Percentiles rank a stretch among this genome's conserved stretches.
These are phyloP conservation scores for Apiosordaria backusii DNA, from an alignment of 495 filamentous ascomycete genomes.

Conservation along the genomic window DNA sequence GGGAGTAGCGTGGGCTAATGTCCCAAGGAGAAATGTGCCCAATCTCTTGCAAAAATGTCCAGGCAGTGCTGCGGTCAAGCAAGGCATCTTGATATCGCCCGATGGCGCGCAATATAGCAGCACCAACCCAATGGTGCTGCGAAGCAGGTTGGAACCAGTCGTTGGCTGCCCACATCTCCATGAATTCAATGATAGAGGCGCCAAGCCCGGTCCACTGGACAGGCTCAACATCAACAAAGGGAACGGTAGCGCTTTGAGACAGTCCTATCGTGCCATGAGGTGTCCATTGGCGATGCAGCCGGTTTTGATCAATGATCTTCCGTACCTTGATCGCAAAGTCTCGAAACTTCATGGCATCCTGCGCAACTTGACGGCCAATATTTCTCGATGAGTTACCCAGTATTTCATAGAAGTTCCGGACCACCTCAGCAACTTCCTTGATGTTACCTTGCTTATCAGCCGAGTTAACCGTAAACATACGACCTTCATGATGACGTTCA, in stretches of 20 bases:
- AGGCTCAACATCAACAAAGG: constrained; percentile 13
- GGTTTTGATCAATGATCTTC: constrained; percentile 61
- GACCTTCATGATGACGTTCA: constrained; percentile 34
- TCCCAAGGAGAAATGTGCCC: constrained; percentile 82
- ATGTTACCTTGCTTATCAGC: constrained; percentile 27
- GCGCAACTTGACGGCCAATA: not conserved
- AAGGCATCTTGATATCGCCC: constrained; percentile 60
- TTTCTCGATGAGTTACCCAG: not conserved
- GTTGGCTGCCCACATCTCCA: constrained; percentile 64
- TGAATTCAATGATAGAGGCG: constrained; percentile 60
- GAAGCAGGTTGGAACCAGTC: constrained; percentile 46
- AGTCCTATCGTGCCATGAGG: constrained; percentile 51
- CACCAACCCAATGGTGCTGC: constrained; percentile 57
- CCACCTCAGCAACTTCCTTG: constrained; percentile 26
- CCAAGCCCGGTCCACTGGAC: constrained; percentile 48
- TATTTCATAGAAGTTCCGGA: constrained; percentile 34
- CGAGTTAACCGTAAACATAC: constrained; percentile 39
- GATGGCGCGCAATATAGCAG: constrained; percentile 67
- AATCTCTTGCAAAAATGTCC: constrained; percentile 78
- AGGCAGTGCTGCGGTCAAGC: constrained; percentile 56
- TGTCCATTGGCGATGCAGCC: constrained; percentile 59
- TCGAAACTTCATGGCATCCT: constrained; percentile 9
- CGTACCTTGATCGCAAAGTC: constrained; percentile 64
- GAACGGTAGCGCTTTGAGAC: constrained; percentile 24
- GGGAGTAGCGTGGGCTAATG: constrained; percentile 59